These are phyloP conservation scores for Calamus simplicifolius DNA, from an alignment of 176 grass and related monocot genomes.

Conservation along the genomic window DNA sequence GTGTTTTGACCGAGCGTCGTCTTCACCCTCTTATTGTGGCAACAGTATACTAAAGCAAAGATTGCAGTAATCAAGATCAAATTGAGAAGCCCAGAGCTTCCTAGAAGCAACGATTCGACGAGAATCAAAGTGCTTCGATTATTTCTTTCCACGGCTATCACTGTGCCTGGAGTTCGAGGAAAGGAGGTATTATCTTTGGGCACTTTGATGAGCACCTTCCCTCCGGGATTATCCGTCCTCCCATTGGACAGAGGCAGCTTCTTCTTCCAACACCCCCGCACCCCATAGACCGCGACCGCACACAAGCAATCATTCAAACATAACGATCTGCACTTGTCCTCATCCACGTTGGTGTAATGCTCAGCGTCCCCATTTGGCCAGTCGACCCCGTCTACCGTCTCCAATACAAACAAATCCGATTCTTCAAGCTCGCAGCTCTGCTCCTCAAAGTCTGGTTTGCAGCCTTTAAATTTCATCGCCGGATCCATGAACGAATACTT, in stretches of 20 bases:
- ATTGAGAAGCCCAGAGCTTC: conserved; percentile 27
- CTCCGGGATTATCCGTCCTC: not conserved
- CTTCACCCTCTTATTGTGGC: no score
- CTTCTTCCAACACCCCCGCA: conserved; percentile 42
- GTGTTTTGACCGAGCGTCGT: no score
- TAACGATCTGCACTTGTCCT: conserved; percentile 13
- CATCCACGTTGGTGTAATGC: conserved; percentile 3
- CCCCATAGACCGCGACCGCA: conserved; percentile 10
- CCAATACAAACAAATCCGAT: no score
- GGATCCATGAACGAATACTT: no score
- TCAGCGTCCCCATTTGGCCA: conserved; percentile 32
- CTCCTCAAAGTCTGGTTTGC: no score
- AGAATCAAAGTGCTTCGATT: conserved; percentile 22
- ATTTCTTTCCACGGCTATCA: conserved; percentile 4
- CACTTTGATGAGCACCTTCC: conserved; percentile 32
- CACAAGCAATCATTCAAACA: conserved; percentile 52
- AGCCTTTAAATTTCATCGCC: no score
- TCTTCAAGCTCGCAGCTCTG: no score
- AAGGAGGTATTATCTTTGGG: conserved; percentile 18
- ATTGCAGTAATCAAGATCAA: conserved; percentile 16
- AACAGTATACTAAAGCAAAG: not conserved
- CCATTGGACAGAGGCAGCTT: conserved; percentile 48
- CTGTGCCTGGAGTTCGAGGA: no score
- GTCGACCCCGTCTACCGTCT: no score
- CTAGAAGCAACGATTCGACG: conserved; percentile 28